A percentile compares a stretch with the other conserved stretches of the same genome.
Evolutionary conservation across 208 protist genomes (phyloP).

Genomic region (Acanthamoeba royreba): DNA sequence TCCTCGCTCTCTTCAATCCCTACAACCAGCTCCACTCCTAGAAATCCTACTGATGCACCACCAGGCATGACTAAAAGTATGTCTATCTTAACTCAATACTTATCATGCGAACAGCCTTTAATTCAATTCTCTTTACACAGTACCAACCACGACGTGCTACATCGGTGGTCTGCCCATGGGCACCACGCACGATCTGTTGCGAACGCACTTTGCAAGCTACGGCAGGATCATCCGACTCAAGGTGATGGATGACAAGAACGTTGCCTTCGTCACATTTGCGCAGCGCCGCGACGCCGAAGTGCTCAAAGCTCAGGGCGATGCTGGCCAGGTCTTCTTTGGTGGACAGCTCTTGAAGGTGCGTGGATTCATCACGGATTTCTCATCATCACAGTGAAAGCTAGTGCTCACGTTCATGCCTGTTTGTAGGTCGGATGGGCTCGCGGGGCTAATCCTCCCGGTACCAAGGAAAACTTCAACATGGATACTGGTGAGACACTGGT

Average conservation of each 20-base stretch:
- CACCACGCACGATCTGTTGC: background rate
- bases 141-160: background rate
- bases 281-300: background rate
- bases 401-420: background rate
- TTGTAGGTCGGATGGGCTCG: background rate
- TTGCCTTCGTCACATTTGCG: background rate
- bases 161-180: background rate
- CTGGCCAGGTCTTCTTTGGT: background rate
- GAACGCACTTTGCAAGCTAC: background rate
- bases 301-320: background rate
- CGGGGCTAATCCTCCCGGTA: background rate
- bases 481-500: background rate
- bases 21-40: no score
- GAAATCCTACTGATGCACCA: no score
- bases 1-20: no score
- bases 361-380: no score
- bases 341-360: background rate
- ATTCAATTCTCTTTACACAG: background rate
- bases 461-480: slow-evolving; percentile 3
- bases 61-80: no score
- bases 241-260: background rate
- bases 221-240: background rate
- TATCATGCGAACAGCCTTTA: no score
- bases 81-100: no score
- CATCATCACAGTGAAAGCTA: background rate